Evolutionary conservation across 495 filamentous ascomycete species (phyloP).

Genomic region (Staphylotrichum longicolle): DNA sequence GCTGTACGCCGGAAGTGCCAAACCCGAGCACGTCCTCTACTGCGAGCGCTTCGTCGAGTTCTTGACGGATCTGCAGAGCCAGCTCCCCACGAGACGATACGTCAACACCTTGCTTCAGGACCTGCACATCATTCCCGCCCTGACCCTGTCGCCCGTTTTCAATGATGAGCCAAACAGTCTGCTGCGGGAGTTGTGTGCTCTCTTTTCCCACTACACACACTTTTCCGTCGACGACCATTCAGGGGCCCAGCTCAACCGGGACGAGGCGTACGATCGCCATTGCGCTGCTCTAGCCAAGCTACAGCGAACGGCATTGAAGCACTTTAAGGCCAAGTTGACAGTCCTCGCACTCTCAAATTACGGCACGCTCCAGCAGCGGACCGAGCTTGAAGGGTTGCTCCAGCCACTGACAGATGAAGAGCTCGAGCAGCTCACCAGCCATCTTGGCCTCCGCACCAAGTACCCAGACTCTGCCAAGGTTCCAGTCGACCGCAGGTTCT

Average conservation of each 20-base stretch:
- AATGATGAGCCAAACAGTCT: conserved; percentile 70
- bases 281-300: conserved; percentile 72
- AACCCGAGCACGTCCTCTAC: conserved; percentile 68
- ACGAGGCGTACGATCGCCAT: conserved; percentile 76
- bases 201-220: conserved; percentile 79
- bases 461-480: conserved; percentile 73
- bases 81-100: conserved; percentile 90
- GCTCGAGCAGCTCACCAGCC: conserved; percentile 61
- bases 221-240: conserved; percentile 93
- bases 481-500: conserved; percentile 61
- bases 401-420: conserved; percentile 69
- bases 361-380: conserved; percentile 74
- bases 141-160: conserved; percentile 76
- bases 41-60: conserved; percentile 93
- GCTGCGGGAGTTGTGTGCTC: conserved; percentile 73
- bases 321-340: conserved; percentile 86
- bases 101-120: conserved; percentile 91
- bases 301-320: conserved; percentile 75
- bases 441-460: conserved; percentile 71
- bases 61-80: conserved; percentile 84
- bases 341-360: conserved; percentile 92
- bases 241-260: conserved; percentile 66
- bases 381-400: conserved; percentile 76
- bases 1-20: conserved; percentile 58
- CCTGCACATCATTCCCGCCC: conserved; percentile 79